phyloP scores from a whole-genome alignment of 2,329 filamentous ascomycete genomes.

The Botrytis hyacinthi region DNA sequence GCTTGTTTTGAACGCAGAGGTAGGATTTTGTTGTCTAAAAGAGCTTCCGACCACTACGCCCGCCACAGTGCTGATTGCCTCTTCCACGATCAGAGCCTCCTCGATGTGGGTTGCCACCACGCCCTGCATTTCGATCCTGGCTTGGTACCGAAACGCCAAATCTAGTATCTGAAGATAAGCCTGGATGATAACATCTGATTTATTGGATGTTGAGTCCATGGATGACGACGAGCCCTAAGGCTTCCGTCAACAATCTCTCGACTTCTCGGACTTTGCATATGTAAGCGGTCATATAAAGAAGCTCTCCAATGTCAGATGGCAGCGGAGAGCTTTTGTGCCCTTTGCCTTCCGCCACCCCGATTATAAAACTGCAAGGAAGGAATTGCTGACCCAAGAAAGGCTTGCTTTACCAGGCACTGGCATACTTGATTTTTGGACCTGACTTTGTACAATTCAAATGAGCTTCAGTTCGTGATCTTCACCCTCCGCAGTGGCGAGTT shows the following conservation, averaged over 20 bases:
- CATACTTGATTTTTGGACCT: constrained; percentile 15
- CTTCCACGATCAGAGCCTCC: not conserved
- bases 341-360: constrained; percentile 18
- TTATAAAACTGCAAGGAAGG: constrained; percentile 14
- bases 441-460: not conserved
- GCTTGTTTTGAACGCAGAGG: not conserved
- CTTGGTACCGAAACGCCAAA: not conserved
- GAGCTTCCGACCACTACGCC: not conserved
- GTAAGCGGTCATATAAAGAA: not conserved
- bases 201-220: not conserved
- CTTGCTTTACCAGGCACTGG: not conserved
- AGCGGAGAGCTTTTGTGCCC: not conserved
- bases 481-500: not conserved
- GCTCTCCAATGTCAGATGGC: not conserved
- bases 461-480: not conserved
- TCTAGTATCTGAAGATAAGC: constrained; percentile 6
- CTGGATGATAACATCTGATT: not conserved
- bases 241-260: not conserved
- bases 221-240: not conserved
- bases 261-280: not conserved
- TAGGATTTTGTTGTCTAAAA: not conserved
- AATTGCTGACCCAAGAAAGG: constrained; percentile 39
- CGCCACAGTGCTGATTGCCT: not conserved
- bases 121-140: not conserved
- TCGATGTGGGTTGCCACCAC: not conserved